phyloP scores from a whole-genome alignment of 805 yeast species.

The Candida orba region DNA sequence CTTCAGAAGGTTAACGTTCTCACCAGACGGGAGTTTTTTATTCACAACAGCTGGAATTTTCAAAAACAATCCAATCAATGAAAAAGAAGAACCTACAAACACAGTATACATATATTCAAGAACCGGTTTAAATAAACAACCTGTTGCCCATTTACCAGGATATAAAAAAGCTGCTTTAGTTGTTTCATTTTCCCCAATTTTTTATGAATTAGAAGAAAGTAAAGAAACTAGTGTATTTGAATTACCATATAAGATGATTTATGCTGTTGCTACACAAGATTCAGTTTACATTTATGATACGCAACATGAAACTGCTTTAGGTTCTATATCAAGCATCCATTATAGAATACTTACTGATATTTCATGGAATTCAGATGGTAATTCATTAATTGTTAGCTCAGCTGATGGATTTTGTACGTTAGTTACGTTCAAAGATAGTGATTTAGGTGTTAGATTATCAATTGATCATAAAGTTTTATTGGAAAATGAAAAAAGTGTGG shows the following conservation, averaged over 20 bases:
- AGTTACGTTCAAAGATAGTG: slow-evolving; percentile 42
- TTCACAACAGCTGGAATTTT: slow-evolving; percentile 72
- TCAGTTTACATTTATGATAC: slow-evolving; percentile 80
- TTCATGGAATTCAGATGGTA: slow-evolving; percentile 78
- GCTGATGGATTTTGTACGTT: slow-evolving; percentile 90
- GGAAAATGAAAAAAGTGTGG: slow-evolving; percentile 8
- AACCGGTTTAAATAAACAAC: slow-evolving; percentile 56
- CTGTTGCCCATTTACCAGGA: slow-evolving; percentile 75
- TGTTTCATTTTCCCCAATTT: slow-evolving; percentile 64
- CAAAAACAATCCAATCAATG: slow-evolving; percentile 27
- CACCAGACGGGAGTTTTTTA: slow-evolving; percentile 83
- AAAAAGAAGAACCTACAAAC: slow-evolving; percentile 40
- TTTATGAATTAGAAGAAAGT: slow-evolving; percentile 35
- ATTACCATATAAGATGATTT: slow-evolving; percentile 73
- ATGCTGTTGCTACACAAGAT: slow-evolving; percentile 91
- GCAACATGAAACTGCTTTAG: slow-evolving; percentile 58
- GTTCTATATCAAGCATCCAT: slow-evolving; percentile 71
- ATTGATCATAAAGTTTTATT: slow-evolving; percentile 19
- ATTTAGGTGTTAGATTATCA: slow-evolving; percentile 46
- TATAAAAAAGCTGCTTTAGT: slow-evolving; percentile 80
- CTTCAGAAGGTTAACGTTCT: slow-evolving; percentile 76
- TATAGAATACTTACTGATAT: slow-evolving; percentile 85
- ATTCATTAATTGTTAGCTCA: slow-evolving; percentile 62
- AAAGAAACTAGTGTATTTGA: slow-evolving; percentile 32
- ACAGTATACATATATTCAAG: slow-evolving; percentile 79